phyloP scores from a whole-genome alignment of 2,329 filamentous ascomycete species.

The Aspergillus fijiensis region DNA sequence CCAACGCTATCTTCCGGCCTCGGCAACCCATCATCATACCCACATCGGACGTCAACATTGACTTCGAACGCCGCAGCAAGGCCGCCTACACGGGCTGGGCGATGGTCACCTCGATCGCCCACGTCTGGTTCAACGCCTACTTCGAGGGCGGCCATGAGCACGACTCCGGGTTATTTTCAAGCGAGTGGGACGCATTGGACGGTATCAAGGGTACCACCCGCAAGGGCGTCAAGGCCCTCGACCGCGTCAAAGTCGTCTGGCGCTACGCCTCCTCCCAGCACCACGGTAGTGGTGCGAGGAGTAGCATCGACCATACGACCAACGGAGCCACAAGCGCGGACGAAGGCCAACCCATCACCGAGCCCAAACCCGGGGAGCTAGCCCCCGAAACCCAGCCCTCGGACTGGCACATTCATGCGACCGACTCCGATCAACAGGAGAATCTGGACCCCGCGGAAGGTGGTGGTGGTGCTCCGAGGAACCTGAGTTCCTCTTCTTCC shows the following conservation, averaged over 20 bases:
- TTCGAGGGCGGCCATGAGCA: conserved; percentile 80
- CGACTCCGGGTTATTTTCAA: conserved; percentile 68
- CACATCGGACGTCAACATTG: conserved; percentile 84
- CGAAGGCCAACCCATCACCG: conserved; percentile 53
- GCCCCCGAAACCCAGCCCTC: conserved; percentile 69
- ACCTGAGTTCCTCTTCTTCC: conserved; percentile 9
- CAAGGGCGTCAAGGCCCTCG: conserved; percentile 79
- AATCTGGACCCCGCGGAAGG: conserved; percentile 12
- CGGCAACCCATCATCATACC: conserved; percentile 66
- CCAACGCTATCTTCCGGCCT: conserved; percentile 77
- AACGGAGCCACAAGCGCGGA: conserved; percentile 18
- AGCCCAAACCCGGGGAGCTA: conserved; percentile 66
- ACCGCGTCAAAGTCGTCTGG: conserved; percentile 85
- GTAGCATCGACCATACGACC: not conserved
- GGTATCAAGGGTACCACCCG: conserved; percentile 86
- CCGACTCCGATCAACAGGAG: conserved; percentile 29
- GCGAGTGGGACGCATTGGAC: conserved; percentile 79
- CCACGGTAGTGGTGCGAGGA: not conserved
- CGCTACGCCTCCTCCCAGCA: conserved; percentile 43
- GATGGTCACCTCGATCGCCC: conserved; percentile 88
- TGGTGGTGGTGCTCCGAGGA: no score
- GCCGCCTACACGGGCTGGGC: conserved; percentile 74
- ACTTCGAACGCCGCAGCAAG: conserved; percentile 82
- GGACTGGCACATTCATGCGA: conserved; percentile 68
- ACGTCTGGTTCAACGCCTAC: conserved; percentile 95